Percentiles rank a stretch among this genome's conserved stretches.
Evolutionary conservation across 2,329 filamentous ascomycete species (phyloP).

Genomic region (Periconia macrospinosa): DNA sequence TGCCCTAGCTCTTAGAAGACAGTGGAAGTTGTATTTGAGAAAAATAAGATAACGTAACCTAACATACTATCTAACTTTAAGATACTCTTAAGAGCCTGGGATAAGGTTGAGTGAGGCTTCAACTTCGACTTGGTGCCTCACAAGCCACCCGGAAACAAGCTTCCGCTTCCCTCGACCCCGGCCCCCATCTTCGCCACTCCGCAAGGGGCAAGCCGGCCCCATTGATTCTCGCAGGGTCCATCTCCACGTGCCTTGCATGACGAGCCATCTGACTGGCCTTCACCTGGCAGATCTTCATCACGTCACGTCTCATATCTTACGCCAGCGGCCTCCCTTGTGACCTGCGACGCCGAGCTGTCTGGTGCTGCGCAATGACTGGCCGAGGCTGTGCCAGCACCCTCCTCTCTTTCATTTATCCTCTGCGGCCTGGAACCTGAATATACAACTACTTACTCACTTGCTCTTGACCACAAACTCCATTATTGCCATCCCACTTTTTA

Average conservation of each 20-base stretch:
- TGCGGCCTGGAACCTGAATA: neutral
- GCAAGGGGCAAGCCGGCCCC: neutral
- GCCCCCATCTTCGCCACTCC: conserved; percentile 1
- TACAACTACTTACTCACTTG: neutral
- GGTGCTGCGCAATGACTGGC: conserved; percentile 38
- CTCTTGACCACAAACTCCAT: neutral
- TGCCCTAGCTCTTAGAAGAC: too few relatives aligned
- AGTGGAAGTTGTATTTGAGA: too few relatives aligned
- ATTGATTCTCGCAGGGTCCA: neutral
- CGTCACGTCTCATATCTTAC: conserved; percentile 33
- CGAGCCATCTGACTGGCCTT: conserved; percentile 27
- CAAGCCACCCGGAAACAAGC: neutral
- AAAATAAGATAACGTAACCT: too few relatives aligned
- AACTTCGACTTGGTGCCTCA: too few relatives aligned
- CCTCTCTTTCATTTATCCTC: conserved; percentile 20
- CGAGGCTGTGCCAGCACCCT: conserved; percentile 10
- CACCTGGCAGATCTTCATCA: conserved; percentile 30
- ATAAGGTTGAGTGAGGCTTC: too few relatives aligned
- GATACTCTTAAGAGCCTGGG: too few relatives aligned
- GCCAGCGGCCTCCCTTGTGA: conserved; percentile 24
- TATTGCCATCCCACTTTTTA: neutral
- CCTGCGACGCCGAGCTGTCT: conserved; percentile 21
- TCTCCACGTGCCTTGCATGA: conserved; percentile 9
- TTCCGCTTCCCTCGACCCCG: neutral
- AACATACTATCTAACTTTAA: too few relatives aligned